phyloP scores from a whole-genome alignment of 2,329 filamentous ascomycete species.

The Apiospora pterosperma region DNA sequence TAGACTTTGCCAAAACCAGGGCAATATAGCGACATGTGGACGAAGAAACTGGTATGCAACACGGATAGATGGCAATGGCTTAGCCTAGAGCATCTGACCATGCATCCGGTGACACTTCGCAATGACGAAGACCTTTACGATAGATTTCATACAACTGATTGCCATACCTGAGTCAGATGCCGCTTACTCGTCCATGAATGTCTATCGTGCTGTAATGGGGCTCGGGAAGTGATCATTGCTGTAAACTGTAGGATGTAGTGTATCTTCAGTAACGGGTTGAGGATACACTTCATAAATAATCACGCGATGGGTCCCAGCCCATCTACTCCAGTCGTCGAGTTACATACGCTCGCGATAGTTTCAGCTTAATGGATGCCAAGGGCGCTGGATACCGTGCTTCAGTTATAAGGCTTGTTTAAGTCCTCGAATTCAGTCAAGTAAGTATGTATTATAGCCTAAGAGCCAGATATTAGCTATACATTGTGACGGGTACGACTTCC shows the following conservation, averaged over 20 bases:
- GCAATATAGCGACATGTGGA: background rate
- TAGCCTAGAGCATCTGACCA: background rate
- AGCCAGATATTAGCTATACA: no score
- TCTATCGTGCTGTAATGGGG: background rate
- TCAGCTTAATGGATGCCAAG: background rate
- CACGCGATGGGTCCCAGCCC: no score
- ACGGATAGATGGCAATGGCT: background rate
- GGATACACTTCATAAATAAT: background rate
- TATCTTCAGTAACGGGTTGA: background rate
- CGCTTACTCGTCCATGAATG: background rate
- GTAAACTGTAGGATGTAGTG: no score
- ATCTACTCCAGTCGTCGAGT: no score
- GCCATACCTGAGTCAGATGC: background rate
- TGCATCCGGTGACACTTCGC: background rate
- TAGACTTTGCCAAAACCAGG: background rate
- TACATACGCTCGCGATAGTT: background rate
- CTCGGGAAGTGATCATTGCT: background rate
- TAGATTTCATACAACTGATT: conserved; percentile 28
- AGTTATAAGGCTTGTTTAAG: background rate
- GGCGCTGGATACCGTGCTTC: background rate
- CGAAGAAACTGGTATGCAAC: background rate
- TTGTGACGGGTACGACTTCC: background rate
- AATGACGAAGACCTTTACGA: conserved; percentile 14
- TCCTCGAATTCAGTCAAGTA: background rate
- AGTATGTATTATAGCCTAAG: background rate